Evolutionary conservation across 768 basidiomycete genomes (phyloP).

Genomic region (Termitomyces eurrhizus): DNA sequence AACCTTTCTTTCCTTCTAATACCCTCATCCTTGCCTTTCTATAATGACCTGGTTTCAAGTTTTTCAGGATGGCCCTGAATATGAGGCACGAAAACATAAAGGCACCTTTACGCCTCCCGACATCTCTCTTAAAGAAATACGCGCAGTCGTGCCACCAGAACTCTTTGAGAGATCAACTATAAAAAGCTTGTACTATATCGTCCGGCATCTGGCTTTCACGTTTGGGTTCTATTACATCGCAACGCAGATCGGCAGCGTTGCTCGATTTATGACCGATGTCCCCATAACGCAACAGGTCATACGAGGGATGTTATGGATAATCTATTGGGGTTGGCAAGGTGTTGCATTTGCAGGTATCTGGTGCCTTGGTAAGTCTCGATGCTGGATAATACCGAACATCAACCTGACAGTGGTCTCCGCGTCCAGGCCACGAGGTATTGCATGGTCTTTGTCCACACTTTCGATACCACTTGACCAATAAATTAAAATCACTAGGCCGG

Average conservation of each 20-base stretch:
- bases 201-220: constrained; percentile 37
- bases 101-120: constrained; percentile 38
- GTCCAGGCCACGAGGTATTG: constrained; percentile 42
- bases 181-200: constrained; percentile 40
- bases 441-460: not conserved
- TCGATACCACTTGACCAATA: not conserved
- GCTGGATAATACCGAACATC: not conserved
- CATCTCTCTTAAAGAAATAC: constrained; percentile 40
- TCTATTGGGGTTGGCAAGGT: constrained; percentile 52
- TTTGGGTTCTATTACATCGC: constrained; percentile 36
- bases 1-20: not conserved
- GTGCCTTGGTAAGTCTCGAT: constrained; percentile 33
- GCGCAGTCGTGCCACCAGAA: constrained; percentile 43
- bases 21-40: not conserved
- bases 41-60: constrained; percentile 38
- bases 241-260: constrained; percentile 26
- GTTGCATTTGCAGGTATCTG: constrained; percentile 39
- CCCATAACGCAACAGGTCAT: constrained; percentile 18
- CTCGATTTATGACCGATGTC: constrained; percentile 1
- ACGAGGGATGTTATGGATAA: constrained; percentile 32
- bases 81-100: constrained; percentile 37
- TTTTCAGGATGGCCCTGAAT: constrained; percentile 47
- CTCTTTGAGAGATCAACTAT: constrained; percentile 42
- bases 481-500: constrained; percentile 34
- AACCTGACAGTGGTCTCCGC: not conserved